Base-by-base conservation (phyloP, 352 stramenopile species). In the Phytophthora citricola region DNA sequence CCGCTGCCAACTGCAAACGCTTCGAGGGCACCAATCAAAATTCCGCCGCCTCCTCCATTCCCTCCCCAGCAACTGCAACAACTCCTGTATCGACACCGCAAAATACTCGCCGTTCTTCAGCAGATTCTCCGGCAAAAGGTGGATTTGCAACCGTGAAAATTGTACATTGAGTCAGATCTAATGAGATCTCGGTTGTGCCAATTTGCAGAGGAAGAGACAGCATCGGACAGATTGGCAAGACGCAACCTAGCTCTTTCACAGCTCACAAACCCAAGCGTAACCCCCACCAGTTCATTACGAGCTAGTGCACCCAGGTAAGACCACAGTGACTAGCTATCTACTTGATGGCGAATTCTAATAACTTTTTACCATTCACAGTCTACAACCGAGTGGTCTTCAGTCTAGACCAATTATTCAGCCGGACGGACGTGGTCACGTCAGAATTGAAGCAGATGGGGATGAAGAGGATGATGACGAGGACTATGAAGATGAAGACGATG, bases 211-310 rank as follows among this genome's bases (percentile, higher is more conserved):
- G 31, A 36, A 14, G 52, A 43, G 7, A 22, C 27, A 46, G 10
- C 26, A 53, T 24, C 48, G 24, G 78, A 86, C 7, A 73, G 80
- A 64, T 52, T 91, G 26, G 72, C 78, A 31, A 68, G 83, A 9
- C 66, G 83, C 38, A 90, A 81, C 45, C 17, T 87, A 36, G 83
- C 78, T n/a, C 65, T 92, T 7, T 90, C 79, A 14, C 78, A 91
- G 24, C 78, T 90, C 2, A 89, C 69, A 5, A 85, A 79, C 31
- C 55, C 64, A 26, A 50, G 22, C n/a, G 4, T 38, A 46, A 52
- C 22, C 14, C 40, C 43, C 26, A 63, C 47, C 57, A 60, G 8
- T 39, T 27, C 8, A 27, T 31, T 10, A 22, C 62, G 63, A 58
- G 26, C 57, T 24, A 75, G 62, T 53, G 46, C 56, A 50, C 63